These are phyloP conservation scores for Diaporthe citrichinensis DNA, from an alignment of 2,329 filamentous ascomycete genomes.

Conservation along the genomic window DNA sequence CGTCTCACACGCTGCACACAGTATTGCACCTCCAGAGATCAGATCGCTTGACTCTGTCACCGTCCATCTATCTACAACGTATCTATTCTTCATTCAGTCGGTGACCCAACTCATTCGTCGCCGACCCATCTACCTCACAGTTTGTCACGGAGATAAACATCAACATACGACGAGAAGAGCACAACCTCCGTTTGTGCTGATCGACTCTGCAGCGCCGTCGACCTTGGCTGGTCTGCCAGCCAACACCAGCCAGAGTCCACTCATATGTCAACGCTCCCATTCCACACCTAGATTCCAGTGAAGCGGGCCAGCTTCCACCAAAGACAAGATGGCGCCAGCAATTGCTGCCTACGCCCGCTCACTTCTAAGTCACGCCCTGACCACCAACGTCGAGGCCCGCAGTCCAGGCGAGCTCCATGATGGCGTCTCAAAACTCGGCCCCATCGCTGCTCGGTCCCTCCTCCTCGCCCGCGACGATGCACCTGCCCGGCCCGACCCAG, in stretches of 20 bases:
- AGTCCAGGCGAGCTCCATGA: slow-evolving; percentile 45
- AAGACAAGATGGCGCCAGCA: slow-evolving; percentile 57
- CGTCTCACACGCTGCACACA: slow-evolving; percentile 26
- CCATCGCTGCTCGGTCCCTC: slow-evolving; percentile 59
- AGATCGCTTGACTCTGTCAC: background rate
- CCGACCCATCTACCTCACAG: background rate
- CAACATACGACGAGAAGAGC: background rate
- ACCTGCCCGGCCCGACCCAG: slow-evolving; percentile 54
- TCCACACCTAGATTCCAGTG: slow-evolving; percentile 32
- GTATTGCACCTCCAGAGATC: background rate
- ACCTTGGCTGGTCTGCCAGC: slow-evolving; percentile 49
- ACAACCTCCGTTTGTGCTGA: background rate
- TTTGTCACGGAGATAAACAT: background rate
- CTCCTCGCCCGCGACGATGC: slow-evolving; percentile 58
- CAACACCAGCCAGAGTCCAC: slow-evolving; percentile 42
- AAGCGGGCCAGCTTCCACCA: slow-evolving; percentile 32
- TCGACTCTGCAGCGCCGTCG: slow-evolving; percentile 19
- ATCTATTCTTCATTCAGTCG: slow-evolving; percentile 4
- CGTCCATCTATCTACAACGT: background rate
- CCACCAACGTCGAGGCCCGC: slow-evolving; percentile 50
- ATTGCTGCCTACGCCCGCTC: slow-evolving; percentile 37
- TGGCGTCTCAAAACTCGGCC: slow-evolving; percentile 53
- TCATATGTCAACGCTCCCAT: slow-evolving; percentile 21
- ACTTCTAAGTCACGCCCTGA: slow-evolving; percentile 49
- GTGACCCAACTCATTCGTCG: background rate